A percentile compares a stretch with the other conserved stretches of the same genome.
These are phyloP conservation scores for Lasiosphaeria miniovina DNA, from an alignment of 495 filamentous ascomycete genomes.

Conservation along the genomic window DNA sequence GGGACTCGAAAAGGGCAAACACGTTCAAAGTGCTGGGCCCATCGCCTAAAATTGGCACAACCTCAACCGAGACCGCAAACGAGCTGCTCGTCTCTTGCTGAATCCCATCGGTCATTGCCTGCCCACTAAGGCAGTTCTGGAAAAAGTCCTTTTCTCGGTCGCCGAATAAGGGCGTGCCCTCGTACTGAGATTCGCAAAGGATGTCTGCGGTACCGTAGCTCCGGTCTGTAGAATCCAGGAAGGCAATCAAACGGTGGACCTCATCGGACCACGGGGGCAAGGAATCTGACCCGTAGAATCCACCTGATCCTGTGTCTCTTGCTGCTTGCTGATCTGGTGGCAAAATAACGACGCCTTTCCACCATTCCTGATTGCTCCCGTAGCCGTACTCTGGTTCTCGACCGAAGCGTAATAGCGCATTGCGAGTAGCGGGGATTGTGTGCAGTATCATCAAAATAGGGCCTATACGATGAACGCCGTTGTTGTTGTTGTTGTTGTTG, in stretches of 20 bases:
- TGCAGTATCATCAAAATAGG: constrained; percentile 76
- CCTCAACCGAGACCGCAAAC: constrained; percentile 16
- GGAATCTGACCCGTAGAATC: constrained; percentile 24
- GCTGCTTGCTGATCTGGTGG: constrained; percentile 55
- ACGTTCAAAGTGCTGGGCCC: constrained; percentile 13
- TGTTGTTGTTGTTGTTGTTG: no score
- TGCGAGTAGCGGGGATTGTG: constrained; percentile 75
- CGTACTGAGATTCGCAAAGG: constrained; percentile 19
- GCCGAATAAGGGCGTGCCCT: neutral
- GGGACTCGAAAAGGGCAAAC: constrained; percentile 40
- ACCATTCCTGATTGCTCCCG: constrained; percentile 74
- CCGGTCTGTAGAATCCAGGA: constrained; percentile 73
- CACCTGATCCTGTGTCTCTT: constrained; percentile 47
- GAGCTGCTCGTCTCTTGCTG: neutral
- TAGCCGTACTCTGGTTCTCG: constrained; percentile 55
- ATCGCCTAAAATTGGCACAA: constrained; percentile 8
- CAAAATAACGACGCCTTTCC: constrained; percentile 68
- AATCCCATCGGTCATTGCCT: neutral
- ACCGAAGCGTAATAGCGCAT: constrained; percentile 61
- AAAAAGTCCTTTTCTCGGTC: constrained; percentile 32
- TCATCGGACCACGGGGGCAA: constrained; percentile 49
- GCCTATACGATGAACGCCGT: constrained; percentile 53
- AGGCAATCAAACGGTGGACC: constrained; percentile 79
- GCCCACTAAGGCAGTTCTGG: constrained; percentile 7
- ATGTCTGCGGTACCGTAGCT: constrained; percentile 75